Evolutionary conservation across 495 filamentous ascomycete genomes (phyloP).

Genomic region (Neurospora sp.): DNA sequence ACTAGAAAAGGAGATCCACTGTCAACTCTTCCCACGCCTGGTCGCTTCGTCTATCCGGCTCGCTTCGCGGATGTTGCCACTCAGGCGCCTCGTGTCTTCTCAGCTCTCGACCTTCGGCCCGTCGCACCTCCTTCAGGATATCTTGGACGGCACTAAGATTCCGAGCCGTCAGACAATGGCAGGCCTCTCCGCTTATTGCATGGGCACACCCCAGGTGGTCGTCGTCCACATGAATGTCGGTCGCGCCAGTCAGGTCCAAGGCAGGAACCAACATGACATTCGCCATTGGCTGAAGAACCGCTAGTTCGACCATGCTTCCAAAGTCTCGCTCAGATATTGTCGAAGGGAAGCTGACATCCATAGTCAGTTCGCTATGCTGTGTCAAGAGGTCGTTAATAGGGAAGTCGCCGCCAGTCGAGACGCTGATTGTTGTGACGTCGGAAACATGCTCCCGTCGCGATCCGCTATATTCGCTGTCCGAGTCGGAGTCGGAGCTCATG

Average conservation of each 20-base stretch:
- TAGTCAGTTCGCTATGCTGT: background rate
- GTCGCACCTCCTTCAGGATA: background rate
- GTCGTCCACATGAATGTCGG: background rate
- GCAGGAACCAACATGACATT: background rate
- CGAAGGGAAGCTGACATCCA: background rate
- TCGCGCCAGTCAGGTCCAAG: background rate
- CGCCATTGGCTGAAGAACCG: background rate
- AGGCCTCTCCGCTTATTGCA: background rate
- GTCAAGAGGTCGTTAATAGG: background rate
- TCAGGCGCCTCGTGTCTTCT: background rate
- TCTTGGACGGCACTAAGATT: background rate
- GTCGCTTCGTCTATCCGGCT: background rate
- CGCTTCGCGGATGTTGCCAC: background rate
- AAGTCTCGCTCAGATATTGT: background rate
- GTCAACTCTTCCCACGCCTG: background rate
- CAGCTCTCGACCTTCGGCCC: background rate
- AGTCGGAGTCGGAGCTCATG: background rate
- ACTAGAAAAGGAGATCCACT: background rate
- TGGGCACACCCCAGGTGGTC: background rate
- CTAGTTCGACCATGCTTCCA: background rate
- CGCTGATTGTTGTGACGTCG: background rate
- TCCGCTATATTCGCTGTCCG: background rate
- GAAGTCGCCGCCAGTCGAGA: background rate
- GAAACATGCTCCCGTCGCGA: background rate
- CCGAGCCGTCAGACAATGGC: background rate